Percentiles rank a stretch among this genome's conserved stretches.
Evolutionary conservation across 1,284 basidiomycete genomes (phyloP).

Genomic region (Microbotryum intermedium): DNA sequence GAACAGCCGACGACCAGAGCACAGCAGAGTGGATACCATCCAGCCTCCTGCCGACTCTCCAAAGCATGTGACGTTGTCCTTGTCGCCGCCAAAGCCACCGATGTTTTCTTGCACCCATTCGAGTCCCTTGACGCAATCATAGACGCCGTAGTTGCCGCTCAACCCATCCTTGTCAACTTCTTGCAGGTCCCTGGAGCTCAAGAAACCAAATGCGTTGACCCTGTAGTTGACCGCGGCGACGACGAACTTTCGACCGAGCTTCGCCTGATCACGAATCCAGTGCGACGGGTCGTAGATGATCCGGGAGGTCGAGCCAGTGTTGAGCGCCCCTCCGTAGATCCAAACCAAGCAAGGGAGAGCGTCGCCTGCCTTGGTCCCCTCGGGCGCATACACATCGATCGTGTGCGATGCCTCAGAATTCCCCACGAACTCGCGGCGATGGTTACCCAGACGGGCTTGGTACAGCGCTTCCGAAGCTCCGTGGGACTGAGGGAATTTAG

Average conservation of each 20-base stretch:
- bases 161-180: slow-evolving; percentile 4
- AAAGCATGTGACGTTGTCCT: slow-evolving; percentile 15
- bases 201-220: slow-evolving; percentile 25
- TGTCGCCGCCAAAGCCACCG: slow-evolving; percentile 18
- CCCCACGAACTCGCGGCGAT: slow-evolving; percentile 3
- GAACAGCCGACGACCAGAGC: slow-evolving; percentile 18
- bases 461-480: too few species aligned
- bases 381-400: slow-evolving; percentile 20
- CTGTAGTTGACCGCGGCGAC: slow-evolving; percentile 24
- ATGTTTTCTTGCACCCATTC: slow-evolving; percentile 29
- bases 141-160: slow-evolving; percentile 25
- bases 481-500: slow-evolving; percentile 20
- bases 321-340: slow-evolving; percentile 21
- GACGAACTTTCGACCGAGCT: slow-evolving; percentile 13
- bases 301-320: slow-evolving; percentile 17
- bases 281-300: slow-evolving; percentile 26
- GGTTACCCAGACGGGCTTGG: too few species aligned
- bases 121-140: slow-evolving; percentile 20
- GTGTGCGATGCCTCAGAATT: slow-evolving; percentile 13
- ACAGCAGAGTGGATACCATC: slow-evolving; percentile 20
- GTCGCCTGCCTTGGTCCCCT: slow-evolving; percentile 4
- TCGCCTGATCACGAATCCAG: slow-evolving; percentile 2
- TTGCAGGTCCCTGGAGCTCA: slow-evolving; percentile 4
- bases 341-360: slow-evolving; percentile 21
- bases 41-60: slow-evolving; percentile 25